phyloP scores from a whole-genome alignment of 441 rosid species.

The Pelargonium myrrhifolium region DNA sequence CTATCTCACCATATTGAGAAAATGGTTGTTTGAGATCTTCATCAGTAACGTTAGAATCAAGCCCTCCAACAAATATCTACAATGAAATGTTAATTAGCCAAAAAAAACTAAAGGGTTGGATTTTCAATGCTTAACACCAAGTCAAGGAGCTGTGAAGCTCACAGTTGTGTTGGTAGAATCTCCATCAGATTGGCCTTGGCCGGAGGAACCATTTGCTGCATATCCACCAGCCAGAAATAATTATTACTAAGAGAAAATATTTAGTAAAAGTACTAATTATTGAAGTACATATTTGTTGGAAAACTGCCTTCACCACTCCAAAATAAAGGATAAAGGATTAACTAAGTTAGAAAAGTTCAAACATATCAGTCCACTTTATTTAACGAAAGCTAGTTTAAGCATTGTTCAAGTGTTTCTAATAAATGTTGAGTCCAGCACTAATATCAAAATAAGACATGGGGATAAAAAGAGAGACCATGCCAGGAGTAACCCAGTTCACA shows the following conservation, averaged over 20 bases:
- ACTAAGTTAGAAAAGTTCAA: too few species aligned
- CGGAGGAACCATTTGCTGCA: conserved; percentile 48
- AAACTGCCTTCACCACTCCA: background rate
- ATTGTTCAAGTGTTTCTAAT: too few species aligned
- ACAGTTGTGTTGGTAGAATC: conserved; percentile 83
- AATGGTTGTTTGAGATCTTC: conserved; percentile 80
- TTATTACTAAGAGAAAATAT: background rate
- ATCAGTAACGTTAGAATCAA: conserved; percentile 71
- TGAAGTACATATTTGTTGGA: background rate
- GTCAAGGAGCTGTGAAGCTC: conserved; percentile 26
- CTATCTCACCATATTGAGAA: conserved; percentile 64
- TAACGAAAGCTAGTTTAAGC: too few species aligned
- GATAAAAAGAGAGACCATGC: too few species aligned
- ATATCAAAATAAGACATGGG: too few species aligned
- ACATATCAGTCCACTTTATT: too few species aligned
- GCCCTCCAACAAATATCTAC: conserved; percentile 94
- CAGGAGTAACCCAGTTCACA: too few species aligned
- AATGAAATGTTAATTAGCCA: conserved; percentile 19
- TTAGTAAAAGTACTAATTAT: background rate
- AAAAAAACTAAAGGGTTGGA: conserved; percentile 13
- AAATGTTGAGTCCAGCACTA: too few species aligned
- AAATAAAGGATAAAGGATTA: background rate
- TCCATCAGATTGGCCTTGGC: conserved; percentile 53
- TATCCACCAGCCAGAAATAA: conserved; percentile 46
- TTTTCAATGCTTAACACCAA: conserved; percentile 18